phyloP scores from a whole-genome alignment of 129 eudicot species.

The Lonicera japonica region DNA sequence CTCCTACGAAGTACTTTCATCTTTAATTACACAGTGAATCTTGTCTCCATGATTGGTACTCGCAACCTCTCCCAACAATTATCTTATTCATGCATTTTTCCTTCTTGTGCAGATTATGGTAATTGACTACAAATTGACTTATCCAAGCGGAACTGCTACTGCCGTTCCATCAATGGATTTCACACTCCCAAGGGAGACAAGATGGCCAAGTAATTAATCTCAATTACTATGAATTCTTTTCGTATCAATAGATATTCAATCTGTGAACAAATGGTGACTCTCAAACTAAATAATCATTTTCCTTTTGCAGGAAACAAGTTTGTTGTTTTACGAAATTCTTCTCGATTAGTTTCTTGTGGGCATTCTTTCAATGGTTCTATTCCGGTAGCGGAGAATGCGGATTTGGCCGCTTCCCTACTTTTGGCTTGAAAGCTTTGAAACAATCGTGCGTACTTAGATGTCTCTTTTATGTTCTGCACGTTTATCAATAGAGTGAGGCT shows the following conservation, averaged over 20 bases:
- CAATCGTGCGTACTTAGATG: not conserved
- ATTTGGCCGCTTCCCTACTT: constrained; percentile 19
- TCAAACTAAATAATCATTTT: not conserved
- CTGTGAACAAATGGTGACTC: not conserved
- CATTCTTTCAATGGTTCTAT: constrained; percentile 21
- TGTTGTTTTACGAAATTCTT: constrained; percentile 11
- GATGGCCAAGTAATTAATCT: constrained; percentile 19
- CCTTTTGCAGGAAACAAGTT: constrained; percentile 19
- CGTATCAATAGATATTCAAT: too few relatives aligned
- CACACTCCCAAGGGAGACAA: constrained; percentile 25
- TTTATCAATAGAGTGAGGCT: too few relatives aligned
- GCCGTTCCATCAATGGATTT: constrained; percentile 26
- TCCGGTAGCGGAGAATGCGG: constrained; percentile 13
- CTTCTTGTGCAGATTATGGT: constrained; percentile 23
- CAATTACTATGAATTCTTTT: not conserved
- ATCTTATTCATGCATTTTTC: too few relatives aligned
- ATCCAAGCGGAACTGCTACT: constrained; percentile 31
- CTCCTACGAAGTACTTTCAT: too few relatives aligned
- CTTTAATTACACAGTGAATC: too few relatives aligned
- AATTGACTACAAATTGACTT: constrained; percentile 19
- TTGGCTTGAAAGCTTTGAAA: constrained; percentile 22
- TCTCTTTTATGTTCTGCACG: not conserved
- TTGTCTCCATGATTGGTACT: too few relatives aligned
- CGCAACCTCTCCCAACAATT: too few relatives aligned
- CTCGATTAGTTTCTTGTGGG: constrained; percentile 18